Evolutionary conservation across 2,329 filamentous ascomycete species (phyloP).

Genomic region (Lachnellula occidentalis): DNA sequence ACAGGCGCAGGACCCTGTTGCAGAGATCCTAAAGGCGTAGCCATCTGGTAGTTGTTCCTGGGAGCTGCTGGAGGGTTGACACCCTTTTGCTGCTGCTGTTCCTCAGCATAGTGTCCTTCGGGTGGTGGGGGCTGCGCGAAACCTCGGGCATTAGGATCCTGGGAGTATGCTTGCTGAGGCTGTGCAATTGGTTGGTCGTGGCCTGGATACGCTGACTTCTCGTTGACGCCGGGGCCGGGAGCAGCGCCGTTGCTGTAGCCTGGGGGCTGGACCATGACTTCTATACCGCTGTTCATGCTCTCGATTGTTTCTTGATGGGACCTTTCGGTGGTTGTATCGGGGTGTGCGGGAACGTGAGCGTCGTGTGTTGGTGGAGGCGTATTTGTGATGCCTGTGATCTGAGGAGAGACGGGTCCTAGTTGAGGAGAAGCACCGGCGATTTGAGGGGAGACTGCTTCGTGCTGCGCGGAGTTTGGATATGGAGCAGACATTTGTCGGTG

Average conservation of each 20-base stretch:
- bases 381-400: background rate
- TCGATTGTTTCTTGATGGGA: background rate
- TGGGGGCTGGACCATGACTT: background rate
- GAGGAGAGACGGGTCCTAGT: background rate
- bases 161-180: background rate
- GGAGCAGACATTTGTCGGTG: background rate
- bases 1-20: conserved; percentile 14
- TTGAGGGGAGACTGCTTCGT: background rate
- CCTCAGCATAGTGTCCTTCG: background rate
- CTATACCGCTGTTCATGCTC: background rate
- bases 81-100: background rate
- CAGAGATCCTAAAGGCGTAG: conserved; percentile 10
- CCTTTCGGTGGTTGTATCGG: background rate
- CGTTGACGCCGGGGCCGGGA: background rate
- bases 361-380: background rate
- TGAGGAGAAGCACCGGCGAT: background rate
- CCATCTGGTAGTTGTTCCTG: conserved; percentile 11
- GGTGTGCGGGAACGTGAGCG: background rate
- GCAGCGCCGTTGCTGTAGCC: background rate
- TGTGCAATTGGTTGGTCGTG: background rate
- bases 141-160: no score
- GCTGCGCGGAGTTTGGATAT: background rate
- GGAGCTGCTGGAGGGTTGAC: background rate
- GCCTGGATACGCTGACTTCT: background rate
- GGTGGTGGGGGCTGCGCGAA: background rate